Base-by-base conservation (phyloP, 83 land plant genomes). In the Picea abies region DNA sequence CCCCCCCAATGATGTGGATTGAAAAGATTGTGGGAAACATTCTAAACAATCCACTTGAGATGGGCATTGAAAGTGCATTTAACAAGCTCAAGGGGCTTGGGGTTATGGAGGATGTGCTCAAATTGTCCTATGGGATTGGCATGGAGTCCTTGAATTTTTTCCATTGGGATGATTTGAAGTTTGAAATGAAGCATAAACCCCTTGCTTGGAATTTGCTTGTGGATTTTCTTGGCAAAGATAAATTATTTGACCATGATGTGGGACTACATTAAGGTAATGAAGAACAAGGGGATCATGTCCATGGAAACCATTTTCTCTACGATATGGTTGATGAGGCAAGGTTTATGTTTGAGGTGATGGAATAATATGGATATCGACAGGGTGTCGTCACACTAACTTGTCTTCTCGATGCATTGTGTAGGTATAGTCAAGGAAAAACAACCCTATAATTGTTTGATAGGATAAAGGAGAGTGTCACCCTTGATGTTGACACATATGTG, bases 401-500 rank as follows among this genome's bases (percentile, higher is more conserved):
- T 19, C 82, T 86, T 22, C 79, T 86, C 29, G 67, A 81, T 49
- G 82, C 85, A 17, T 15, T 83, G 68, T 86, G 85, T 61, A 83
- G 85, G 25, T 75, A 64, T n/a, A 81, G 77, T 4, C 81, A 39
- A 29, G 69, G 70, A 12, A 32, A 2, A 11, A 19, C 81, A 15
- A 87, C 87, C 0, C 23, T 26, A 9, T 82, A 87, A 1, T 85
- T 76, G 65, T 71, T 89, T 22, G 35, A 78, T 5, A 23, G 35
- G 26, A 72, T n/a, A 0, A 83, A 69, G 87, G 85, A 29, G 58
- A 69, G 17, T 76, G 82, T 89, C 70, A 62, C 78, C 66, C 83
- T 87, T 6, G 85, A 86, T 78, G 79, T 49, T 1, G 91, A 86
- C 49, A 80, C 83, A 6, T 89, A 82, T 77, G 85, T 85, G 0